Base-by-base conservation (phyloP, 2,329 filamentous ascomycete species). In the Parastagonospora nodorum region DNA sequence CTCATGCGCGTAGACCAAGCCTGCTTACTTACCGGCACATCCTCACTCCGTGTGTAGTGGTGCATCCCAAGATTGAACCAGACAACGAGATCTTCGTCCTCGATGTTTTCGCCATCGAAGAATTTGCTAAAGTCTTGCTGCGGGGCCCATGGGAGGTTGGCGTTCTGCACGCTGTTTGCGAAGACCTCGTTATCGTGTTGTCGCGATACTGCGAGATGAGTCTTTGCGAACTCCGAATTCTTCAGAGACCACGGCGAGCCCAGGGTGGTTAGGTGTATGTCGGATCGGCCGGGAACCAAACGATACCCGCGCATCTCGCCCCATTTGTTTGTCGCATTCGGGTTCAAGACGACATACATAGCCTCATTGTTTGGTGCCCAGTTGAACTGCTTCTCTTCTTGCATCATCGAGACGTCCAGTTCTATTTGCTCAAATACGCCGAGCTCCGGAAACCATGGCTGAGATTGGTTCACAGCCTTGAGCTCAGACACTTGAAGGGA, bases 41-140 rank as follows among this genome's bases (percentile, higher is more conserved):
- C 48, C 42, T 54, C 51, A 35, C 49, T 53, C 2, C 51, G 44
- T 0, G 49, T 53, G 24, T 51, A 57, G 37, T 75, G 60, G 59
- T 82, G 80, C 63, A 79, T 78, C 33, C 79, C 79, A 5, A 82
- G 64, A 54, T 82, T 82, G 61, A 82, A 77, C 70, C 77, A 82
- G 4, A 81, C 51, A 1, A 82, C 78, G 2, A 69, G 19, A 50
- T 75, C 73, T 47, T 75, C 69, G 28, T 72, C 66, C 15, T 76
- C 74, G 4, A 77, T 57, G 51, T 63, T 61, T 59, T 82, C 78
- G 29, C 68, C 73, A 53, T 82, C 68, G 37, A 81, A 78, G 67
- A 83, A 82, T 27, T 77, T 74, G 48, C 64, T 63, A 56, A 84
- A 84, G 60, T 83, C 74, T 36, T 78, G 70, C 43, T 75, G 72